Percentiles rank a stretch among this genome's conserved stretches.
phyloP scores from a whole-genome alignment of 306 rosid genomes.

The Abrus precatorius region DNA sequence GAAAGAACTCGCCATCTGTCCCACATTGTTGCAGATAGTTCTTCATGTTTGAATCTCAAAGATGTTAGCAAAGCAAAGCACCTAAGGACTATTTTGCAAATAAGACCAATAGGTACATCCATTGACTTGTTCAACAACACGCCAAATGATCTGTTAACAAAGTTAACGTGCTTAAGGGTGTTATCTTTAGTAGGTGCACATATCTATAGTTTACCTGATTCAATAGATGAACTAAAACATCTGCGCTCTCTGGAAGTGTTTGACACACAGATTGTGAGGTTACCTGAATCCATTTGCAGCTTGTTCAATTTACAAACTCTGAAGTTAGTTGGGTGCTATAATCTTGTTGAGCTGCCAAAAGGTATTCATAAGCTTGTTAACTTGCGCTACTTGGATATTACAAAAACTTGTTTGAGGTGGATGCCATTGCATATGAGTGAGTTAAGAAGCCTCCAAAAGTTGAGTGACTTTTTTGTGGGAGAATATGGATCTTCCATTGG shows the following conservation, averaged over 20 bases:
- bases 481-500: constrained; percentile 44
- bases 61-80: constrained; percentile 39
- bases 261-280: constrained; percentile 14
- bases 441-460: constrained; percentile 46
- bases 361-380: constrained; percentile 47
- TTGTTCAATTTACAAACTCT: constrained; percentile 57
- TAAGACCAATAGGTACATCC: constrained; percentile 29
- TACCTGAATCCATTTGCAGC: constrained; percentile 47
- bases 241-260: constrained; percentile 50
- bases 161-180: constrained; percentile 46
- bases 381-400: constrained; percentile 51
- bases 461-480: constrained; percentile 48
- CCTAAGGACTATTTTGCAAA: constrained; percentile 48
- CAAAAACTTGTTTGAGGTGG: constrained; percentile 33
- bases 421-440: constrained; percentile 52
- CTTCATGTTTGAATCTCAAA: constrained; percentile 30
- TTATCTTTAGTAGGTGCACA: constrained; percentile 45
- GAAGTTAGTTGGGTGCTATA: constrained; percentile 42
- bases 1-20: constrained; percentile 55
- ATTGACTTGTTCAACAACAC: constrained; percentile 20
- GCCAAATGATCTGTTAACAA: constrained; percentile 45
- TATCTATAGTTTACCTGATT: constrained; percentile 43
- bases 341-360: constrained; percentile 46
- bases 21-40: constrained; percentile 46
- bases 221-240: constrained; percentile 46